A percentile compares a stretch with the other conserved stretches of the same genome.
Conservation (phyloP, 164 flowering plant species). For the Houttuynia cordata region DNA sequence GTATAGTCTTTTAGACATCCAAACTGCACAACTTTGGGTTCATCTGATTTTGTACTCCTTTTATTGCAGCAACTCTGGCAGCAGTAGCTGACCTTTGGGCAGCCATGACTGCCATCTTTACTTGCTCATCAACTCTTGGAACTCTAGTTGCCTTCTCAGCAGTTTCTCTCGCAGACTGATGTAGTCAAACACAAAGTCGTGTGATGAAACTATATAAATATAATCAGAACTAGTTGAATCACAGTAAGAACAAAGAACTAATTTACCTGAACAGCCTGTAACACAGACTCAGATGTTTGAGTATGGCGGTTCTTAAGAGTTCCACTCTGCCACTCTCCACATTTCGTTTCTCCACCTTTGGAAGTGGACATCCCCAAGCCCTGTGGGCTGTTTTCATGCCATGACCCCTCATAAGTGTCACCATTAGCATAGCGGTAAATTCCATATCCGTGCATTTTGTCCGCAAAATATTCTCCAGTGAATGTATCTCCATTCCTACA, state of each 20-base stretch:
- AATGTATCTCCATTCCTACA: conserved; percentile 83
- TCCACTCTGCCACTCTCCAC: conserved; percentile 86
- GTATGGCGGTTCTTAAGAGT: conserved; percentile 42
- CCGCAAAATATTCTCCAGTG: conserved; percentile 93
- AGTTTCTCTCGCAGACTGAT: conserved; percentile 70
- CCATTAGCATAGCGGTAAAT: conserved; percentile 91
- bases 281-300: conserved; percentile 40
- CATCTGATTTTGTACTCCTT: conserved; percentile 81
- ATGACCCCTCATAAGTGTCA: conserved; percentile 88
- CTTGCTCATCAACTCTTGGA: conserved; percentile 64
- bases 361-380: conserved; percentile 87
- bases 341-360: conserved; percentile 55
- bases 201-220: neutral
- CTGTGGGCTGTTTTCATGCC: conserved; percentile 96
- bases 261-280: conserved; percentile 66
- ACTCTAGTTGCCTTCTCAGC: conserved; percentile 63
- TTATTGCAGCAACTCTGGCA: conserved; percentile 93
- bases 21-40: conserved; percentile 61
- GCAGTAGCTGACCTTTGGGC: conserved; percentile 92
- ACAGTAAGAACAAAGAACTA: neutral
- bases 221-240: neutral
- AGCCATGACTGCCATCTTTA: conserved; percentile 60
- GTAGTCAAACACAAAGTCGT: too few species aligned
- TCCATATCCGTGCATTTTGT: conserved; percentile 93
- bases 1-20: conserved; percentile 24